These are phyloP conservation scores for Neurospora intermedia DNA, from an alignment of 495 filamentous ascomycete genomes.

Conservation along the genomic window DNA sequence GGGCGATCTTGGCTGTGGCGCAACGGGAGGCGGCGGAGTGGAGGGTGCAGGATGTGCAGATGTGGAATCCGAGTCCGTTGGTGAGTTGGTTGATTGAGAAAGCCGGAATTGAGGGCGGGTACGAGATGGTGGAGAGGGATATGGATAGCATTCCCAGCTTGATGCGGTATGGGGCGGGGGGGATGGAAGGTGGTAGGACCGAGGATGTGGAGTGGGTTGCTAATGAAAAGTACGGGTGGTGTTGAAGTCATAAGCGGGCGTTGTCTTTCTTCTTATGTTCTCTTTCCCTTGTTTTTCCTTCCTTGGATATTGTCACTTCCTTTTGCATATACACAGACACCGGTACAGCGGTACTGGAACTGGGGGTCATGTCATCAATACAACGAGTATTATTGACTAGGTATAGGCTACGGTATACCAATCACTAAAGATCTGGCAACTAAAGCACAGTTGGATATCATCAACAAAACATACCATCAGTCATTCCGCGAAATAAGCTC, in stretches of 20 bases:
- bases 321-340: background rate
- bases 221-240: conserved; percentile 95
- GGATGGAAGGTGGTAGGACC: conserved; percentile 50
- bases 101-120: conserved; percentile 23
- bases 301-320: background rate
- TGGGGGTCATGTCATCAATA: background rate
- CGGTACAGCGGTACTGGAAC: background rate
- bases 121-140: conserved; percentile 34
- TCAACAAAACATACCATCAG: background rate
- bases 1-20: conserved; percentile 33
- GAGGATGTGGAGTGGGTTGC: conserved; percentile 68
- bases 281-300: background rate
- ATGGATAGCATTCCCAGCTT: conserved; percentile 41
- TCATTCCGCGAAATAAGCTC: background rate
- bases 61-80: conserved; percentile 41
- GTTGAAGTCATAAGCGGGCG: conserved; percentile 34
- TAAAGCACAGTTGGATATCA: background rate
- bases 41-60: conserved; percentile 32
- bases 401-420: background rate
- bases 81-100: conserved; percentile 27
- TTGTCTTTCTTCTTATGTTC: background rate
- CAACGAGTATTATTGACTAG: background rate
- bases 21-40: conserved; percentile 32
- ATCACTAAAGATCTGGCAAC: background rate
- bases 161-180: conserved; percentile 41